A percentile compares a stretch with the other conserved stretches of the same genome.
phyloP scores from a whole-genome alignment of 805 yeast genomes.

The Scheffersomyces lignosus region DNA sequence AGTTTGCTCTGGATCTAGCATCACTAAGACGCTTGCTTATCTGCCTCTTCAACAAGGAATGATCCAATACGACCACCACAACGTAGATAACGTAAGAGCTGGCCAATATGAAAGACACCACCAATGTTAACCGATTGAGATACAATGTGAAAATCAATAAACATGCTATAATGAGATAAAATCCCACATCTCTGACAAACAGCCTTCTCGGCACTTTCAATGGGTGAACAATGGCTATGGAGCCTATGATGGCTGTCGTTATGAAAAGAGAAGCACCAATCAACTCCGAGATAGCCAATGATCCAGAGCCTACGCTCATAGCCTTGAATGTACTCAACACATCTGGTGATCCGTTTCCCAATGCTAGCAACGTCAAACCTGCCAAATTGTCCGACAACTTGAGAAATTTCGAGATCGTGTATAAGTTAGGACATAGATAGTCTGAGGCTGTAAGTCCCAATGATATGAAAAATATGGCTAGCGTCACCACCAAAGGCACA shows the following conservation, averaged over 20 bases:
- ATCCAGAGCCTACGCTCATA: slow-evolving; percentile 65
- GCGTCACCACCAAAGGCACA: slow-evolving; percentile 16
- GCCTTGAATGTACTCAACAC: slow-evolving; percentile 83
- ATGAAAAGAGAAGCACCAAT: slow-evolving; percentile 88
- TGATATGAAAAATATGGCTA: slow-evolving; percentile 51
- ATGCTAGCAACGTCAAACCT: slow-evolving; percentile 83
- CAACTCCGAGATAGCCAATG: slow-evolving; percentile 87
- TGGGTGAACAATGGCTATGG: slow-evolving; percentile 69
- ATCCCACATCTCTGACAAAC: slow-evolving; percentile 61
- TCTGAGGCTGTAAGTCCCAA: slow-evolving; percentile 83
- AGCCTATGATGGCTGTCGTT: slow-evolving; percentile 75
- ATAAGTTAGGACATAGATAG: slow-evolving; percentile 76
- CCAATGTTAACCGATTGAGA: slow-evolving; percentile 53
- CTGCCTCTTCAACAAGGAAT: slow-evolving; percentile 16
- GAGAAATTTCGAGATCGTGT: slow-evolving; percentile 59
- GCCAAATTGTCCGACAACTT: slow-evolving; percentile 73
- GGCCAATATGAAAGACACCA: slow-evolving; percentile 61
- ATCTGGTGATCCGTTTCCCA: slow-evolving; percentile 94
- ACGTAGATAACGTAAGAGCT: slow-evolving; percentile 61
- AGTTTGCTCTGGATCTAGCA: slow-evolving; percentile 23
- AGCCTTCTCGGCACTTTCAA: slow-evolving; percentile 50
- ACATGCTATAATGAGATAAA: slow-evolving; percentile 53
- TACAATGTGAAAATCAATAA: slow-evolving; percentile 52
- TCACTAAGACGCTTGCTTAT: slow-evolving; percentile 14
- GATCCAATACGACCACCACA: slow-evolving; percentile 28